Conservation (phyloP, 2,329 filamentous ascomycete species). For the Ramularia endophylla region DNA sequence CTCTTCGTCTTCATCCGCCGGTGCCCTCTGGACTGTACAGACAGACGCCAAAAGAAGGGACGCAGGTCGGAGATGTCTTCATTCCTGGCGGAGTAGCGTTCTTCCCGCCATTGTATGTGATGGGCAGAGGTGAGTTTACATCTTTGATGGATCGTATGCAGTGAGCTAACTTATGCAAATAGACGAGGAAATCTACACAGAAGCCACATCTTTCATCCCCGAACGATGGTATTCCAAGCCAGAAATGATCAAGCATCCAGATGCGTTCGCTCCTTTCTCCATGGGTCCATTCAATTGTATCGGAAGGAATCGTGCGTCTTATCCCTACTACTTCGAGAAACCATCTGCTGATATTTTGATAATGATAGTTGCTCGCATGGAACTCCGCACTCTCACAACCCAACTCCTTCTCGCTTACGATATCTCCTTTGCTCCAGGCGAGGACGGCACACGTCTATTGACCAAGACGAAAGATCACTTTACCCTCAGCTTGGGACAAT, state of each 20-base stretch:
- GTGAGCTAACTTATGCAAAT: neutral
- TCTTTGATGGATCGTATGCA: too few species aligned
- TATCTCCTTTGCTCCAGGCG: conserved; percentile 29
- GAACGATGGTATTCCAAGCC: conserved; percentile 33
- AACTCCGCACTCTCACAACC: conserved; percentile 30
- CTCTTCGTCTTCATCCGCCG: conserved; percentile 36
- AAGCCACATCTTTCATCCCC: conserved; percentile 27
- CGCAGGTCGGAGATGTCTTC: conserved; percentile 24
- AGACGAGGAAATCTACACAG: conserved; percentile 24
- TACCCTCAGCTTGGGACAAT: conserved; percentile 15
- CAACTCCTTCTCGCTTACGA: conserved; percentile 30
- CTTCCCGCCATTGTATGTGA: conserved; percentile 10
- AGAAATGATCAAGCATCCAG: conserved; percentile 30
- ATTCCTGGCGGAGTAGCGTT: conserved; percentile 1
- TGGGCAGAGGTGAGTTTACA: conserved; percentile 10
- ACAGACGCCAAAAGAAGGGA: conserved; percentile 33
- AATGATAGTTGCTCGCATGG: conserved; percentile 29
- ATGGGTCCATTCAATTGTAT: conserved; percentile 32
- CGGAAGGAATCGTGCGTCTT: conserved; percentile 23
- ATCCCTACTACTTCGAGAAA: neutral
- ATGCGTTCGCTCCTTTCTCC: conserved; percentile 33
- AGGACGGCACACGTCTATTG: conserved; percentile 27
- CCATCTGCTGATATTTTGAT: conserved; percentile 4
- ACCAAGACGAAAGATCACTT: conserved; percentile 30
- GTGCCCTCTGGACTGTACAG: conserved; percentile 33